Evolutionary conservation across 192 early-diverging fungal species (phyloP), one percentile per base, ranked within the genome.

Genomic region (Coemansia sp.): DNA sequence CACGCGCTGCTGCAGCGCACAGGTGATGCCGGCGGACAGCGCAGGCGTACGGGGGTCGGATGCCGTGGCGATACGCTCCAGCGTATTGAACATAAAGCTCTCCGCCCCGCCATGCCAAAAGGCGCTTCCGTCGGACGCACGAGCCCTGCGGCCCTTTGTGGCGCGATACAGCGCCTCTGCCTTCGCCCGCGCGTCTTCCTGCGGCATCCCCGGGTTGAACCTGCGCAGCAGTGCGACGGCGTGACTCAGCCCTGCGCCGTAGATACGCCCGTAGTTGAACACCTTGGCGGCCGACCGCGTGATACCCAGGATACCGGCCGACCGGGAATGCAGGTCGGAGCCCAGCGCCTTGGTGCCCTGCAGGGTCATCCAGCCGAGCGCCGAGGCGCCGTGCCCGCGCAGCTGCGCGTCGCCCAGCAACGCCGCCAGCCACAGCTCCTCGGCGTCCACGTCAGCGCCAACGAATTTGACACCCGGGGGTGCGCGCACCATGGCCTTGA

Each of bases 391-490:
- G 55, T 96, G 94, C 62, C 90, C 87, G 11, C 87, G 82, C 64
- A 98, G 92, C 79, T 95, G 92, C 18, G 93, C 85, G 70, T 97
- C 96, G 23, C 94, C 93, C 55, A 98, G 86, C 14, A 97, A 58
- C 66, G 90, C 90, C 11, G 92, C 87, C 54, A 98, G 95, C 96
- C 96, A 98, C 22, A 98, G 82, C 72, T 98, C 96, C 62, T 98
- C 91, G 0, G 87, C 89, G 57, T 98, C 96, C 4, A 98, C 96
- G 69, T 98, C 96, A 6, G 96, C 96, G 3, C 96, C 96, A 8
- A 97, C 86, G 73, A 98, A 85, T 34, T 82, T 82, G 68, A 90
- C 93, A 0, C 92, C 94, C 2, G 55, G 33, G 2, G 96, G 96
- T 0, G 93, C 90, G 42, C 84, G 78, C 19, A 98, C 78, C 78